These are phyloP conservation scores for Trichophyton rubrum DNA, from an alignment of 2,329 filamentous ascomycete species.

Conservation along the genomic window DNA sequence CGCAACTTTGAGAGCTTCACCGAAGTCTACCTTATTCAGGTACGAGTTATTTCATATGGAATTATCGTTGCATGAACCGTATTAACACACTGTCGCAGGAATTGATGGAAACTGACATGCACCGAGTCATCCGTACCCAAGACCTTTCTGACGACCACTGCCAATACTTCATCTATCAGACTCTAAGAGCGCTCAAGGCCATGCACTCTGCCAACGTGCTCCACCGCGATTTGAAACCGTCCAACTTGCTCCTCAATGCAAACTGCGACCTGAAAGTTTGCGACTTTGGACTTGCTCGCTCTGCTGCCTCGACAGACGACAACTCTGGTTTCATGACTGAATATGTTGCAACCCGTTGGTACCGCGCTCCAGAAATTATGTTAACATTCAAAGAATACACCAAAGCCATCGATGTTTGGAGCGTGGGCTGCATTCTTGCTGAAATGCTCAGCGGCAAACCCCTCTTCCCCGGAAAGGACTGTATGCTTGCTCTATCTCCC, in stretches of 20 bases:
- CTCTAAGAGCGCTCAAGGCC: conserved; percentile 88
- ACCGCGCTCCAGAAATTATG: conserved; percentile 98
- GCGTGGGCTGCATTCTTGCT: conserved; percentile 91
- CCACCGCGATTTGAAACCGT: conserved; percentile 93
- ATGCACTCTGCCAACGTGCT: conserved; percentile 99
- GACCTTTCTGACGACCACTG: conserved; percentile 98
- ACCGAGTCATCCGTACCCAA: conserved; percentile 94
- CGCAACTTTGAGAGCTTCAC: conserved; percentile 92
- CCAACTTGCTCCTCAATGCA: conserved; percentile 89
- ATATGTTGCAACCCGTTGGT: conserved; percentile 99
- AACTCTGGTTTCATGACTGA: conserved; percentile 99
- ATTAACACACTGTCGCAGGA: conserved; percentile 44
- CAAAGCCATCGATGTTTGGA: conserved; percentile 99
- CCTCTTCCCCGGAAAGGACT: conserved; percentile 95
- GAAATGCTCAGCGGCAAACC: conserved; percentile 99
- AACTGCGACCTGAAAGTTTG: conserved; percentile 99
- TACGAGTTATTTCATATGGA: conserved; percentile 27
- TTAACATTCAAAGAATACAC: conserved; percentile 99
- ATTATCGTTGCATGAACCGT: conserved; percentile 11
- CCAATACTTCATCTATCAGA: conserved; percentile 99
- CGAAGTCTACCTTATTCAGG: conserved; percentile 97
- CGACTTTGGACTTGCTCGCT: conserved; percentile 92
- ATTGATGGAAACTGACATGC: conserved; percentile 99
- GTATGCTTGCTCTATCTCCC: conserved; percentile 42
- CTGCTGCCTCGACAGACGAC: conserved; percentile 91